Conservation (phyloP, 2,329 filamentous ascomycete genomes). For the Fusarium nodosum region DNA sequence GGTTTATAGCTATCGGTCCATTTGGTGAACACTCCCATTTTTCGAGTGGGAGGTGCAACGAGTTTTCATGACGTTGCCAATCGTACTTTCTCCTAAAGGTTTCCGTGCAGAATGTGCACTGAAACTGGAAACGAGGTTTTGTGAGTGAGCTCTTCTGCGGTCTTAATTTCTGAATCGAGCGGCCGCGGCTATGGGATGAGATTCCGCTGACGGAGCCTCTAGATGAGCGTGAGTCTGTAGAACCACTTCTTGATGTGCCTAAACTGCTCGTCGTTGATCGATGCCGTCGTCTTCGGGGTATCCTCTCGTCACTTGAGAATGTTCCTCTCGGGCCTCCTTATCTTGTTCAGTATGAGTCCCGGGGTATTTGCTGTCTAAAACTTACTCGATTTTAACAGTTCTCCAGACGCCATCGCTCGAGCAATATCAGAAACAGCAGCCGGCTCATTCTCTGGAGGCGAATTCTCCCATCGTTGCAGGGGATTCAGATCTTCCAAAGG, state of each 20-base stretch:
- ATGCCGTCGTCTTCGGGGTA: conserved; percentile 18
- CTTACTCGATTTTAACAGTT: conserved; percentile 19
- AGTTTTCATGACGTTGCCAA: conserved; percentile 65
- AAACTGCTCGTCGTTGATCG: conserved; percentile 35
- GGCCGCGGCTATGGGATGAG: conserved; percentile 20
- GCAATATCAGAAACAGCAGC: conserved; percentile 52
- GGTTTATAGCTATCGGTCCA: conserved; percentile 54
- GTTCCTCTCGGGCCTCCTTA: conserved; percentile 28
- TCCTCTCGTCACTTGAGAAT: conserved; percentile 28
- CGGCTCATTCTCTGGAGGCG: conserved; percentile 53
- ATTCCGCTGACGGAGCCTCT: conserved; percentile 23
- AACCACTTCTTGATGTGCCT: conserved; percentile 37
- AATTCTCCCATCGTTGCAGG: conserved; percentile 53
- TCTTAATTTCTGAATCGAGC: conserved; percentile 26
- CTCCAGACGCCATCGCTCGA: conserved; percentile 45
- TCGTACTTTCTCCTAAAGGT: conserved; percentile 61
- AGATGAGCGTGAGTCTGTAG: conserved; percentile 35
- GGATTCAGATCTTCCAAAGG: conserved; percentile 41
- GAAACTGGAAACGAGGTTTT: conserved; percentile 46
- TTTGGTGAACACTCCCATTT: conserved; percentile 60
- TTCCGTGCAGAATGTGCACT: conserved; percentile 63
- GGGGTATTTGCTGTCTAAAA: conserved; percentile 53
- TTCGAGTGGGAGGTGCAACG: conserved; percentile 61
- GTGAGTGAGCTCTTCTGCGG: conserved; percentile 20
- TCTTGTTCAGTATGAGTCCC: conserved; percentile 55